These are phyloP conservation scores for Phaffomyces antillensis DNA, from an alignment of 805 yeast species.

Conservation along the genomic window DNA sequence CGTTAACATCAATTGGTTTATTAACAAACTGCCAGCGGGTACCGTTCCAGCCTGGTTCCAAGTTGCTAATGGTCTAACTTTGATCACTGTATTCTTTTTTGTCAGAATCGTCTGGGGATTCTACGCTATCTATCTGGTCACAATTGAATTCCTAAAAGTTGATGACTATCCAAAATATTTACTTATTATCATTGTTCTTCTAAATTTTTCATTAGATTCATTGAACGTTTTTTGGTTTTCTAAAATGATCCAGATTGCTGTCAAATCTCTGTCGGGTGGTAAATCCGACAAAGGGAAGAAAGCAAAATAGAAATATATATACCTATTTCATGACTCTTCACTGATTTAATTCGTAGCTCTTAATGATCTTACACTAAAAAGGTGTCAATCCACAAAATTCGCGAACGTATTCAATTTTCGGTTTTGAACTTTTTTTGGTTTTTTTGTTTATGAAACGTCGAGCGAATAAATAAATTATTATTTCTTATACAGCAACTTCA, in stretches of 20 bases:
- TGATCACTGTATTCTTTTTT: conserved; percentile 64
- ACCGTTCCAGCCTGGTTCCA: conserved; percentile 47
- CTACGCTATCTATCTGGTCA: conserved; percentile 51
- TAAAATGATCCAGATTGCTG: conserved; percentile 78
- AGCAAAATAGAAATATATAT: neutral
- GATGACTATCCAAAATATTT: conserved; percentile 38
- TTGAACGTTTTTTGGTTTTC: conserved; percentile 83
- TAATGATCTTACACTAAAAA: neutral
- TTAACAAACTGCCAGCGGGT: conserved; percentile 66
- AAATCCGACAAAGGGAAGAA: neutral
- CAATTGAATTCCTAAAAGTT: conserved; percentile 37
- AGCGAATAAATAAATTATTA: no score
- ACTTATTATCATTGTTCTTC: conserved; percentile 41
- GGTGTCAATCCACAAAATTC: no score
- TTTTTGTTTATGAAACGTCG: no score
- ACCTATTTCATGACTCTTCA: neutral
- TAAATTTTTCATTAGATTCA: conserved; percentile 57
- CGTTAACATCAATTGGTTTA: conserved; percentile 91
- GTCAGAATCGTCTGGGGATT: conserved; percentile 87
- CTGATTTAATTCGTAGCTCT: neutral
- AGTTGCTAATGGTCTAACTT: conserved; percentile 61
- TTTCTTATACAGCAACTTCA: neutral
- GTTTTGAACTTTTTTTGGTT: no score
- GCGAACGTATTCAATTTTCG: no score
- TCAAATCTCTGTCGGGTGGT: conserved; percentile 32